Evolutionary conservation across 352 stramenopile genomes (phyloP).

Genomic region (Phytopythium litorale): DNA sequence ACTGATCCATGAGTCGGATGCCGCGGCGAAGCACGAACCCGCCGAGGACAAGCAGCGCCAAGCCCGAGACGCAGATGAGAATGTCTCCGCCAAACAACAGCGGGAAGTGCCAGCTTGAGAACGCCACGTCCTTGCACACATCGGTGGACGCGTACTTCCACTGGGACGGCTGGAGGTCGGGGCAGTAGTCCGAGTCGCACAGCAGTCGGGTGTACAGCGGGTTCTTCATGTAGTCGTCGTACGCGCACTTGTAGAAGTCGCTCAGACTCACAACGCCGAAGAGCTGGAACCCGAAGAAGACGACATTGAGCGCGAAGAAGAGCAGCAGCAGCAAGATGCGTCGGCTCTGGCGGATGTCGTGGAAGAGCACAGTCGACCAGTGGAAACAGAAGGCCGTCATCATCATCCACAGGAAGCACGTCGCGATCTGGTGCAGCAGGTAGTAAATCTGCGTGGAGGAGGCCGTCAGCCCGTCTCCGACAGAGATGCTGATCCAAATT

Average conservation of each 20-base stretch:
- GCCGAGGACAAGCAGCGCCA: constrained; percentile 63
- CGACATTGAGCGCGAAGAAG: constrained; percentile 59
- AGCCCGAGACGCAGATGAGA: constrained; percentile 55
- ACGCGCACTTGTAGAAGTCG: constrained; percentile 82
- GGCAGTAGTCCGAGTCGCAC: constrained; percentile 73
- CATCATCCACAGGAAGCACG: constrained; percentile 81
- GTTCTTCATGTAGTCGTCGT: constrained; percentile 87
- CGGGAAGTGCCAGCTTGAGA: constrained; percentile 62
- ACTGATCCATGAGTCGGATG: constrained; percentile 67
- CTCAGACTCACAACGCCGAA: constrained; percentile 70
- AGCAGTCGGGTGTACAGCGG: constrained; percentile 60
- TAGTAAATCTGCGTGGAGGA: constrained; percentile 72
- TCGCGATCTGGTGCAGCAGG: constrained; percentile 57
- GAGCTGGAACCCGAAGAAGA: constrained; percentile 64
- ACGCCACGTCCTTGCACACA: constrained; percentile 62
- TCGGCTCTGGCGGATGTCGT: constrained; percentile 51
- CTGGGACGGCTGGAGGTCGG: constrained; percentile 73
- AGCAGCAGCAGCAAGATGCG: constrained; percentile 51
- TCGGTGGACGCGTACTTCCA: constrained; percentile 70
- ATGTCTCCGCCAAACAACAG: constrained; percentile 45
- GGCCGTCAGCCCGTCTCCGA: constrained; percentile 32
- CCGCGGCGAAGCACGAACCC: constrained; percentile 67
- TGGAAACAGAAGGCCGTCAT: constrained; percentile 86
- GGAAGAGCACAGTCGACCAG: constrained; percentile 72
- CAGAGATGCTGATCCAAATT: constrained; percentile 78